phyloP scores from a whole-genome alignment of 192 early-diverging fungal genomes.

The Coemansia sp. region DNA sequence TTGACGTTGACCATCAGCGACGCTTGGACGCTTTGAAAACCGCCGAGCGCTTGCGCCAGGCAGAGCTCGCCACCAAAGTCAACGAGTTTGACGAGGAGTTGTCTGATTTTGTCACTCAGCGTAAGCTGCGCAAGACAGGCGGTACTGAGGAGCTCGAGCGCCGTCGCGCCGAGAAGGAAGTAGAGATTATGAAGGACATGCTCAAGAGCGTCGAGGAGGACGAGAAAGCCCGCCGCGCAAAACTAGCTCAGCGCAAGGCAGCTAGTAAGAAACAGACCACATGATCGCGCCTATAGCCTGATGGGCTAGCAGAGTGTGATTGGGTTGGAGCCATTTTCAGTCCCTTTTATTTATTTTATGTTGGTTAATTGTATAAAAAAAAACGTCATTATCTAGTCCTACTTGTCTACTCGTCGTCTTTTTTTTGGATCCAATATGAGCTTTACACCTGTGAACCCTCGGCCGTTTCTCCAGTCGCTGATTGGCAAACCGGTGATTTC shows the following conservation, averaged over 20 bases:
- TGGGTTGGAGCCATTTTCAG: not conserved
- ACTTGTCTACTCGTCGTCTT: not conserved
- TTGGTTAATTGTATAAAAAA: not conserved
- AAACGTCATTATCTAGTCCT: not conserved
- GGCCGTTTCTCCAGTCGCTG: conserved; percentile 91
- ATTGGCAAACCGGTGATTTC: conserved; percentile 91
- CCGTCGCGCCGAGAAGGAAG: conserved; percentile 66
- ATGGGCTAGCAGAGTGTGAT: not conserved
- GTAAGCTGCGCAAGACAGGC: conserved; percentile 73
- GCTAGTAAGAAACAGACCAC: conserved; percentile 28
- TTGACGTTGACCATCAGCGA: conserved; percentile 65
- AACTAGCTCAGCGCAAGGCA: conserved; percentile 44
- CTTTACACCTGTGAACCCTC: conserved; percentile 95
- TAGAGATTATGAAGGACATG: conserved; percentile 62
- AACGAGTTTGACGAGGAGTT: conserved; percentile 80
- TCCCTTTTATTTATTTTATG: not conserved
- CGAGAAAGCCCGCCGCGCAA: conserved; percentile 42
- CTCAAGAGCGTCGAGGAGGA: conserved; percentile 53
- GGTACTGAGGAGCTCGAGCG: conserved; percentile 75
- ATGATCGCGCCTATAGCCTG: conserved; percentile 4
- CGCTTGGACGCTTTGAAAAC: conserved; percentile 68
- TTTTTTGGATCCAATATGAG: conserved; percentile 19
- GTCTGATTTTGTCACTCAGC: conserved; percentile 63
- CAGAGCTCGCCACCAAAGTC: conserved; percentile 67
- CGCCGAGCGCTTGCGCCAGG: conserved; percentile 66